phyloP scores from a whole-genome alignment of 2,329 filamentous ascomycete species.

The Stagonosporopsis chrysanthemi region DNA sequence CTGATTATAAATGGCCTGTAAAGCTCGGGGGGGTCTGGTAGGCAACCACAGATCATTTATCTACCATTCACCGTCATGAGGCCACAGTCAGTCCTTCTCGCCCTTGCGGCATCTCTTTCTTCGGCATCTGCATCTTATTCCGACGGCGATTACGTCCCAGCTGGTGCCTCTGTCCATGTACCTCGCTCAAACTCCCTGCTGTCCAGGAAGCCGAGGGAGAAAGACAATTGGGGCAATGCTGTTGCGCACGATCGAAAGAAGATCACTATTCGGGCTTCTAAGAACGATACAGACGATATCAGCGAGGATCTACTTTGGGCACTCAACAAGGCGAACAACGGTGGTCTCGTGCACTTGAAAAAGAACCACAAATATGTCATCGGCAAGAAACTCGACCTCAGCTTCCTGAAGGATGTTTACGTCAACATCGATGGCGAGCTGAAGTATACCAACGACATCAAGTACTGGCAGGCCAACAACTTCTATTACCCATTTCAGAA shows the following conservation, averaged over 20 bases:
- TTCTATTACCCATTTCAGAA: conserved; percentile 61
- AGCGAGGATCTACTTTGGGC: conserved; percentile 63
- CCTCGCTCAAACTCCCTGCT: conserved; percentile 18
- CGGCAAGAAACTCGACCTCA: conserved; percentile 66
- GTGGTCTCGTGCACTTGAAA: conserved; percentile 64
- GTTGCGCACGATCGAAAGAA: conserved; percentile 52
- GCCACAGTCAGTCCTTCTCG: conserved; percentile 24
- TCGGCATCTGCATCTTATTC: conserved; percentile 24
- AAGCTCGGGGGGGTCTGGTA: neutral
- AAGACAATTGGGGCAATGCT: conserved; percentile 43
- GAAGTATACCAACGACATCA: conserved; percentile 58
- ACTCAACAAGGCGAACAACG: conserved; percentile 64
- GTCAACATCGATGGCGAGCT: conserved; percentile 65
- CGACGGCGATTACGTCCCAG: conserved; percentile 21
- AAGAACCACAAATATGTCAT: conserved; percentile 65
- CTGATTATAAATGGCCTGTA: conserved; percentile 1
- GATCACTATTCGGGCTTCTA: conserved; percentile 62
- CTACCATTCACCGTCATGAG: conserved; percentile 26
- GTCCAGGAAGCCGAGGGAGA: conserved; percentile 22
- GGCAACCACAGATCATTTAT: neutral
- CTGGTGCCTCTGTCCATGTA: conserved; percentile 24
- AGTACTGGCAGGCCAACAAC: conserved; percentile 60
- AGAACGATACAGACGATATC: conserved; percentile 63
- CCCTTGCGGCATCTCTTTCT: conserved; percentile 22
- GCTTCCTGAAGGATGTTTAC: conserved; percentile 65